A percentile compares a stretch with the other conserved stretches of the same genome.
Evolutionary conservation across 2,329 filamentous ascomycete species (phyloP).

Genomic region (Verticillium nubilum): DNA sequence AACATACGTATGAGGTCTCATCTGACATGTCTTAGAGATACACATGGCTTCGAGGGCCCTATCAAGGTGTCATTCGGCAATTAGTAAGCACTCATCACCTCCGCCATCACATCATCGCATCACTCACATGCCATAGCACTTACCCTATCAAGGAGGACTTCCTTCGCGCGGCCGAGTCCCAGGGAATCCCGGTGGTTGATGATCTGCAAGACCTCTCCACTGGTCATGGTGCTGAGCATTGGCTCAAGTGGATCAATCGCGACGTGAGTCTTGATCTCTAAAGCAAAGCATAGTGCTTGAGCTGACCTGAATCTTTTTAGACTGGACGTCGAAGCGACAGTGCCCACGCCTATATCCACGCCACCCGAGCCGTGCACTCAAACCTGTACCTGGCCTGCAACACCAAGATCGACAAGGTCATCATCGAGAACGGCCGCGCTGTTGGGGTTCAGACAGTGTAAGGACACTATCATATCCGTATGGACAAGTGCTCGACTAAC

Average conservation of each 20-base stretch:
- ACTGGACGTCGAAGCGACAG: constrained; percentile 70
- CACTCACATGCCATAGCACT: constrained; percentile 33
- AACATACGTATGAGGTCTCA: neutral
- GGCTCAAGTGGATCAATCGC: constrained; percentile 81
- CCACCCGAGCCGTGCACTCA: constrained; percentile 62
- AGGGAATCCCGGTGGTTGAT: constrained; percentile 68
- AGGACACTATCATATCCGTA: constrained; percentile 20
- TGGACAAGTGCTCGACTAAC: constrained; percentile 3
- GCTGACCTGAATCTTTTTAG: constrained; percentile 18
- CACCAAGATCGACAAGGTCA: constrained; percentile 72
- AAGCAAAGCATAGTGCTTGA: neutral
- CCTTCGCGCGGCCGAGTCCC: constrained; percentile 64
- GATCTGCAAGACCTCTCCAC: constrained; percentile 69
- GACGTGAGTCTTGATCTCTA: constrained; percentile 32
- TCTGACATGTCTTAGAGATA: constrained; percentile 35
- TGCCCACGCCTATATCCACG: constrained; percentile 73
- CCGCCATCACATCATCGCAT: neutral
- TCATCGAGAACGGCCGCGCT: constrained; percentile 66
- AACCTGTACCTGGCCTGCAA: constrained; percentile 70
- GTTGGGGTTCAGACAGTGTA: constrained; percentile 65
- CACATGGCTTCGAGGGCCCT: constrained; percentile 73
- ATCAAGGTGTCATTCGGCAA: constrained; percentile 81
- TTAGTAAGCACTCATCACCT: constrained; percentile 34
- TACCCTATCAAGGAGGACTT: constrained; percentile 82
- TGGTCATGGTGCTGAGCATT: constrained; percentile 70